Percentiles rank a stretch among this genome's conserved stretches.
phyloP scores from a whole-genome alignment of 345 rosid genomes.

The Eucalyptus victrix region DNA sequence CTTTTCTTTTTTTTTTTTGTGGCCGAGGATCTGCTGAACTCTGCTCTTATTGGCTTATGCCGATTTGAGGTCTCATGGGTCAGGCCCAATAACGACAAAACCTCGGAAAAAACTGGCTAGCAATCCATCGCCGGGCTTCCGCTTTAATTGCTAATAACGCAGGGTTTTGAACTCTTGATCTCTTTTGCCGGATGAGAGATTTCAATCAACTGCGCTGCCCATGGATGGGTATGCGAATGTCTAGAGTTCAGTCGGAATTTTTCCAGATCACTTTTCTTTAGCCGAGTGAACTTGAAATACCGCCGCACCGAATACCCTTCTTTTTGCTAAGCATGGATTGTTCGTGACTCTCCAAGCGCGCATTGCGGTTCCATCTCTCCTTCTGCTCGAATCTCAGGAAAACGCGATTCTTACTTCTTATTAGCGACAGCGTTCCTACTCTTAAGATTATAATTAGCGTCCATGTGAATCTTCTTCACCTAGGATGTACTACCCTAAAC shows the following conservation, averaged over 20 bases:
- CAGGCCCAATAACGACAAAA: too few relatives aligned
- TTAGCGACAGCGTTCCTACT: not conserved
- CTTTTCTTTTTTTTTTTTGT: too few relatives aligned
- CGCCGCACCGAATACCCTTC: not conserved
- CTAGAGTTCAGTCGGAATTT: too few relatives aligned
- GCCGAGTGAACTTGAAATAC: not conserved
- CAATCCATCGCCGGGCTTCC: accelerated
- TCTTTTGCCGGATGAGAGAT: too few relatives aligned
- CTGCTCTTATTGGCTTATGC: too few relatives aligned
- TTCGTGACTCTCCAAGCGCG: not conserved
- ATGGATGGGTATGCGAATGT: accelerated
- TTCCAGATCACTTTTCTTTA: accelerated
- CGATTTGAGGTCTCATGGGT: too few relatives aligned
- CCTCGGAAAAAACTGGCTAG: accelerated
- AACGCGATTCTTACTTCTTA: not conserved
- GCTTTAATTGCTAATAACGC: accelerated
- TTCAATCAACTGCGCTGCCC: accelerated
- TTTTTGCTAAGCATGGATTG: not conserved
- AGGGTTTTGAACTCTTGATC: too few relatives aligned
- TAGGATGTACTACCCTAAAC: not conserved
- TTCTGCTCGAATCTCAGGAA: not conserved
- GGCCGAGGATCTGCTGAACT: accelerated
- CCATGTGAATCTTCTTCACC: not conserved
- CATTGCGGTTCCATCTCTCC: not conserved
- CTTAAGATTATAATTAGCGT: not conserved